These are phyloP conservation scores for Plasmodium vinckei DNA, from an alignment of 169 alveolate genomes.

Conservation along the genomic window DNA sequence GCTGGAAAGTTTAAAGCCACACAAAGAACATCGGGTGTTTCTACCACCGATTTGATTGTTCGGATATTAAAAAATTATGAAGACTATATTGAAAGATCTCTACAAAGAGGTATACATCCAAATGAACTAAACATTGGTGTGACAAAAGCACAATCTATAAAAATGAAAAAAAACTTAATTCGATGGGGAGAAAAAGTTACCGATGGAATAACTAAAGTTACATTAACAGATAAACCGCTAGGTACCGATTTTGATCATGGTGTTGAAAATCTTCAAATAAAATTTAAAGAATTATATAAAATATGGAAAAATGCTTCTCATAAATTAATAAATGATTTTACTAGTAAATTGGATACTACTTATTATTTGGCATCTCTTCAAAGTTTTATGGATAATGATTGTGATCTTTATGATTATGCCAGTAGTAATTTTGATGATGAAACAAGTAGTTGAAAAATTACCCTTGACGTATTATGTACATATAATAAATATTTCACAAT, in stretches of 20 bases:
- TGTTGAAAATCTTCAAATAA: constrained; percentile 66
- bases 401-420: constrained; percentile 37
- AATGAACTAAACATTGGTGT: constrained; percentile 94
- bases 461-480: not conserved
- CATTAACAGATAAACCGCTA: constrained; percentile 89
- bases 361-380: constrained; percentile 58
- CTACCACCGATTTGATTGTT: constrained; percentile 95
- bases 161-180: constrained; percentile 91
- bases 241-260: constrained; percentile 77
- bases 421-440: constrained; percentile 58
- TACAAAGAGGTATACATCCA: constrained; percentile 94
- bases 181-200: constrained; percentile 91
- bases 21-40: constrained; percentile 94
- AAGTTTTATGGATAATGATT: constrained; percentile 33
- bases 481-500: too few species aligned
- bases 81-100: constrained; percentile 93
- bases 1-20: constrained; percentile 92
- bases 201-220: constrained; percentile 89
- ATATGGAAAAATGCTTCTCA: constrained; percentile 77
- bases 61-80: constrained; percentile 96
- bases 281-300: constrained; percentile 70
- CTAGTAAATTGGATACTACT: constrained; percentile 65
- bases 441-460: constrained; percentile 18
- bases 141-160: constrained; percentile 91
- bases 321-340: constrained; percentile 70